Base-by-base conservation (phyloP, 1,284 basidiomycete genomes). In the Melampsora larici-populina region DNA sequence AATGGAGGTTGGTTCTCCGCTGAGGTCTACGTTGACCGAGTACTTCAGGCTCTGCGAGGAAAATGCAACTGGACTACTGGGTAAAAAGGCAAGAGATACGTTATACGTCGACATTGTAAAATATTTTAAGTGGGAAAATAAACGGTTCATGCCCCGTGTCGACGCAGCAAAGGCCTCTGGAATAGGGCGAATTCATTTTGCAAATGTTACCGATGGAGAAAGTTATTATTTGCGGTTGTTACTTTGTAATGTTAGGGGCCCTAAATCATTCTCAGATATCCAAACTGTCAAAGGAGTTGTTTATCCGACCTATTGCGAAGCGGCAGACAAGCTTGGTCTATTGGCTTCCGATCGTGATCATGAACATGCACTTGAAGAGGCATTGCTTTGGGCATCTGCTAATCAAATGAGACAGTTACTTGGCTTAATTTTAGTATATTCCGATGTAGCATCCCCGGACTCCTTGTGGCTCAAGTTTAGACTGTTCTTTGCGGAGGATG, bases 281-380 rank as follows among this genome's bases (percentile, higher is more conserved):
- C 80, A 81, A 0, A 84, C 83, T 7, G 72, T 82, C 66, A 29
- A 82, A 58, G 84, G 82, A 55, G 66, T 79, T 24, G 17, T 65
- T 13, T 79, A 81, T 78, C 71, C 71, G 1, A 85, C 84, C 0
- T 86, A 83, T 73, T 79, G 82, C 31, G 83, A 82, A 9, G 85
- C 86, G 8, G 87, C 86, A 70, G 64, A 85, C 55, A 85, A 84
- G 6, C 78, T 80, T 1, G 87, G 87, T 0, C 81, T 88, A 0
- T 80, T 87, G n/a, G 48, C 40, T 2, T 70, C 49, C 0, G 68
- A 51, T n/a, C 80, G 81, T 0, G 86, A 88, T 79, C 87, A 86
- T 86, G 33, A 81, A 0, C 79, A 79, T 6, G 87, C 86, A 75
- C 80, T 87, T 0, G 26, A 80, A 43, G 87, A 88, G 74, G 87